Evolutionary conservation across 1,139 yeast species (phyloP), one percentile per base, ranked within the genome.

Genomic region (Zygosaccharomyces sapae): DNA sequence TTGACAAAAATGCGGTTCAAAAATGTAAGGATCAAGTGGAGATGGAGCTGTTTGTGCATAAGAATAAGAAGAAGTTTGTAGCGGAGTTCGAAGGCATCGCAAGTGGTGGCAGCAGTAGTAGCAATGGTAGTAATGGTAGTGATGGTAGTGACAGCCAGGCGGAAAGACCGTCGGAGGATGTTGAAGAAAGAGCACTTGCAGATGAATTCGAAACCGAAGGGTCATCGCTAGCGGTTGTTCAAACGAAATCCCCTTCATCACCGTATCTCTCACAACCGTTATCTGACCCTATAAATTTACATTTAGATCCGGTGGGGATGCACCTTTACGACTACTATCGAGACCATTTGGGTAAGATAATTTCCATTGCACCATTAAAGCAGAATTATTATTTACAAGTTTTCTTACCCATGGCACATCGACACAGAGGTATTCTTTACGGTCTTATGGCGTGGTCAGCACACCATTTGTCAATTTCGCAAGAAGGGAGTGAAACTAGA

Each of bases 361-460:
- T 84, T 10, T 80, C 86, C 12, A 78, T 85, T 44, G 82, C 87
- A 1, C 86, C 92, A 52, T 66, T 70, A 43, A 79, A 75, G 31
- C 79, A 83, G 30, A 86, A 86, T 60, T 79, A 82, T 56, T 86
- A 81, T 61, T 77, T 80, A 48, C 80, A 80, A 36, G 81, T 85
- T n/a, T 86, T 86, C 62, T 68, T 86, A 35, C 92, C 94, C 1
- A 77, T 86, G 75, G 92, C 95, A 0, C 81, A 81, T 47, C 70
- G 72, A 46, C 86, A 84, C 57, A 71, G 72, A 36, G 86, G 90
- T 0, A 86, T 85, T 1, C 67, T 86, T 43, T 80, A 81, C 62
- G 80, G 85, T 1, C 72, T 86, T 5, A 67, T 86, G 43, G 88
- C 92, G 0, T 86, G 94, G 92, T 78, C 92, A 1, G 87, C 87